phyloP scores from a whole-genome alignment of 805 yeast genomes.

The Cyberlindnera suaveolens region DNA sequence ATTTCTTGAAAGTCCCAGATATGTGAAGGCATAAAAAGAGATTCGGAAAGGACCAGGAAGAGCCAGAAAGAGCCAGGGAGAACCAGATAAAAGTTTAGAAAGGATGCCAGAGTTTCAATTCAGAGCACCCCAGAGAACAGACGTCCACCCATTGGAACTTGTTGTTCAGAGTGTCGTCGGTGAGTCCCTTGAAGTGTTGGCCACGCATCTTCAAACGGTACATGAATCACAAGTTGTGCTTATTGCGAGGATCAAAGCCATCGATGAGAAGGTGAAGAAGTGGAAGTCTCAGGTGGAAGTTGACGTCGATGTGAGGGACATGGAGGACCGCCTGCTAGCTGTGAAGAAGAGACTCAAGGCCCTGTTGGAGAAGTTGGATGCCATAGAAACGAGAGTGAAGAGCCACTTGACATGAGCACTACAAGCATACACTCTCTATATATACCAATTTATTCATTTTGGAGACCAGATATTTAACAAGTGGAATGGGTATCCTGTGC shows the following conservation, averaged over 20 bases:
- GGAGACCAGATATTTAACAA: conserved; percentile 38
- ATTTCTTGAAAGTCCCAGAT: too few relatives aligned
- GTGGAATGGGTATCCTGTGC: conserved; percentile 69
- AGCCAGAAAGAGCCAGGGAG: not conserved
- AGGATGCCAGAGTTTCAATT: conserved; percentile 14
- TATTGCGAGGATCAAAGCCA: conserved; percentile 39
- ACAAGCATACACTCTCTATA: not conserved
- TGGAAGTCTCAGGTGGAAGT: conserved; percentile 23
- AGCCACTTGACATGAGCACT: not conserved
- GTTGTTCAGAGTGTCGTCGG: conserved; percentile 52
- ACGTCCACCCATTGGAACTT: conserved; percentile 54
- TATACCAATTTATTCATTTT: not conserved
- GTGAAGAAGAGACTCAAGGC: conserved; percentile 21
- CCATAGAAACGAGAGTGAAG: conserved; percentile 27
- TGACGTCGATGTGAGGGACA: conserved; percentile 11
- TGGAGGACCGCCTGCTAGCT: conserved; percentile 20
- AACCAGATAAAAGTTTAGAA: not conserved
- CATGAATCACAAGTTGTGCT: conserved; percentile 53
- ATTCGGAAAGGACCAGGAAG: not conserved
- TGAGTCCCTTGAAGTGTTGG: conserved; percentile 45
- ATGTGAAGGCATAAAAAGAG: not conserved
- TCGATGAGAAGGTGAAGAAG: conserved; percentile 29
- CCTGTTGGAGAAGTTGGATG: conserved; percentile 25
- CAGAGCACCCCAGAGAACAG: conserved; percentile 11
- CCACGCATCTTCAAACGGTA: conserved; percentile 43